Evolutionary conservation across 352 stramenopile species (phyloP).

Genomic region (Pythium sp.): DNA sequence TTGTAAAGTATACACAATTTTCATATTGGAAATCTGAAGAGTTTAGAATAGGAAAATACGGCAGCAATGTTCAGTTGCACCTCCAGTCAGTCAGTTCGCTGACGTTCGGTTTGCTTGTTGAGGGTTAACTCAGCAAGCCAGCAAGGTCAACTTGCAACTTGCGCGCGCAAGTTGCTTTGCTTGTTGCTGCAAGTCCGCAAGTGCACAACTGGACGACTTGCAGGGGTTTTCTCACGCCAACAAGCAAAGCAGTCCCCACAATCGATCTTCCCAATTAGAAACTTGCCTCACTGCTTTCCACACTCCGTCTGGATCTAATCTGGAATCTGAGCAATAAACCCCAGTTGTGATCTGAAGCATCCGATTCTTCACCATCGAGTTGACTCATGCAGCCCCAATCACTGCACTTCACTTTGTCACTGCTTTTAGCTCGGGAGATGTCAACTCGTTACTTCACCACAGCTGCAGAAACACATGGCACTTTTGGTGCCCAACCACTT

Average conservation of each 20-base stretch:
- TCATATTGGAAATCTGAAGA: neutral
- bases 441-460: neutral
- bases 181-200: neutral
- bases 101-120: neutral
- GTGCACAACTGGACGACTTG: neutral
- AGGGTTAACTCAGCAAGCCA: neutral
- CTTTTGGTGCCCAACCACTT: no score
- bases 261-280: neutral
- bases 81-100: neutral
- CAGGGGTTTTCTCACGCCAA: neutral
- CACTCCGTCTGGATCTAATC: neutral
- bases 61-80: neutral
- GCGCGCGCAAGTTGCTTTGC: neutral
- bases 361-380: neutral
- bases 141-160: neutral
- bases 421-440: neutral
- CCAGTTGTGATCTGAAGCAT: neutral
- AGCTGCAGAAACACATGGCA: neutral
- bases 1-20: no score
- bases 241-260: neutral
- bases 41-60: neutral
- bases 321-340: neutral
- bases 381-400: neutral
- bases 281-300: neutral
- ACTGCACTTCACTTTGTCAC: neutral